phyloP scores from a whole-genome alignment of 805 yeast genomes.

The Candida nitratophila region DNA sequence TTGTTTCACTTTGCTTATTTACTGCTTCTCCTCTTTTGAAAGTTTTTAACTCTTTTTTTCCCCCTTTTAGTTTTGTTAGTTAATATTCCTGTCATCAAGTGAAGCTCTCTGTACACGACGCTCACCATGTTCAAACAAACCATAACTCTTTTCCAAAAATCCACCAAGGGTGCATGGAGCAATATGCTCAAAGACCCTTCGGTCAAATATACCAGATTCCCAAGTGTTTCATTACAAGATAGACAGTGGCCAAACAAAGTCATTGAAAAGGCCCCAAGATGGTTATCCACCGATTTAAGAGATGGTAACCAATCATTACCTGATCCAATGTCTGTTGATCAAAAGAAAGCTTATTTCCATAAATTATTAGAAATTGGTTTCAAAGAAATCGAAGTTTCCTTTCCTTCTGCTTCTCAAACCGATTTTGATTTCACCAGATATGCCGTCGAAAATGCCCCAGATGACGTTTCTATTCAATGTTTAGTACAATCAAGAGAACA shows the following conservation, averaged over 20 bases:
- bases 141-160: constrained; percentile 19
- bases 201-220: constrained; percentile 49
- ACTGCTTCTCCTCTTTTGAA: too few relatives aligned
- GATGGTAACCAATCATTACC: constrained; percentile 81
- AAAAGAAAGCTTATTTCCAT: constrained; percentile 69
- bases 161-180: constrained; percentile 21
- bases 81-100: too few relatives aligned
- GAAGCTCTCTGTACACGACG: too few relatives aligned
- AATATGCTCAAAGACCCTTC: constrained; percentile 69
- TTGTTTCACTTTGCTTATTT: too few relatives aligned
- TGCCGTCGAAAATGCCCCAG: constrained; percentile 74
- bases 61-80: too few relatives aligned
- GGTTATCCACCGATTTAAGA: constrained; percentile 75
- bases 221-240: constrained; percentile 48
- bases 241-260: constrained; percentile 67
- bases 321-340: constrained; percentile 73
- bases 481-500: constrained; percentile 74
- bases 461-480: constrained; percentile 67
- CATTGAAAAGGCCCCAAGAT: constrained; percentile 67
- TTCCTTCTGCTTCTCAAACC: constrained; percentile 78
- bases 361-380: constrained; percentile 68
- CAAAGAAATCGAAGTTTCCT: constrained; percentile 75
- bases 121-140: constrained; percentile 25
- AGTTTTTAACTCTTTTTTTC: too few relatives aligned
- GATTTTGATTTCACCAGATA: constrained; percentile 77